Percentiles rank a stretch among this genome's conserved stretches.
Conservation (phyloP, 495 filamentous ascomycete genomes). For the Penicillium odoratum region DNA sequence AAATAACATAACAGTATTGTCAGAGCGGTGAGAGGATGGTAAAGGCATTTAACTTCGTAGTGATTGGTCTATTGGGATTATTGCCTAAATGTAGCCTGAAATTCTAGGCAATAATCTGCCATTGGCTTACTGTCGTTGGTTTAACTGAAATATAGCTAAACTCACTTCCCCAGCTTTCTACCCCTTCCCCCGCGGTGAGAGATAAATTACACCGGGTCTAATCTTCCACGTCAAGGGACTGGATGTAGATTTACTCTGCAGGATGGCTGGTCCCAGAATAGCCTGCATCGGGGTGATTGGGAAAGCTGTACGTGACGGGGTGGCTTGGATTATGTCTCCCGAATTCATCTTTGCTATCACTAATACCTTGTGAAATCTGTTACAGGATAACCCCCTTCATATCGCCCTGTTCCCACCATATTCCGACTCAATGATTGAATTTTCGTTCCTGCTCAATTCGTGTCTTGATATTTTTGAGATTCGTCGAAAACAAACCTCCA, state of each 20-base stretch:
- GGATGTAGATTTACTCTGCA: constrained; percentile 4
- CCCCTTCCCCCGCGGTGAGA: not conserved
- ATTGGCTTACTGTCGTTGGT: too few relatives aligned
- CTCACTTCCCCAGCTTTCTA: too few relatives aligned
- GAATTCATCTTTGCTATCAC: not conserved
- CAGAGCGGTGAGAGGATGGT: constrained; percentile 23
- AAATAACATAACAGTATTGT: constrained; percentile 13
- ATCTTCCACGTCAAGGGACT: not conserved
- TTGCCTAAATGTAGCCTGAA: not conserved
- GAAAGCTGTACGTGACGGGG: constrained; percentile 63
- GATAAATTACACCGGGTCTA: too few relatives aligned
- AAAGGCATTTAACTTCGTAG: constrained; percentile 21
- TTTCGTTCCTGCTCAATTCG: constrained; percentile 85
- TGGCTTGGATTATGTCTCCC: not conserved
- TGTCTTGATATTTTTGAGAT: constrained; percentile 92
- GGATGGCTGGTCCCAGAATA: constrained; percentile 52
- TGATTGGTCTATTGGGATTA: constrained; percentile 18
- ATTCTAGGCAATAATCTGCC: not conserved
- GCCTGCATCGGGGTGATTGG: constrained; percentile 93
- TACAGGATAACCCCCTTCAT: constrained; percentile 93
- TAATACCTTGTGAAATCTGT: constrained; percentile 6
- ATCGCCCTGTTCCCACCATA: constrained; percentile 81
- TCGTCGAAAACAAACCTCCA: constrained; percentile 63
- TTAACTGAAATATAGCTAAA: too few relatives aligned
- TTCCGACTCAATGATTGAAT: constrained; percentile 68